Conservation (phyloP, 768 basidiomycete species). For the Hericium alpestre region DNA sequence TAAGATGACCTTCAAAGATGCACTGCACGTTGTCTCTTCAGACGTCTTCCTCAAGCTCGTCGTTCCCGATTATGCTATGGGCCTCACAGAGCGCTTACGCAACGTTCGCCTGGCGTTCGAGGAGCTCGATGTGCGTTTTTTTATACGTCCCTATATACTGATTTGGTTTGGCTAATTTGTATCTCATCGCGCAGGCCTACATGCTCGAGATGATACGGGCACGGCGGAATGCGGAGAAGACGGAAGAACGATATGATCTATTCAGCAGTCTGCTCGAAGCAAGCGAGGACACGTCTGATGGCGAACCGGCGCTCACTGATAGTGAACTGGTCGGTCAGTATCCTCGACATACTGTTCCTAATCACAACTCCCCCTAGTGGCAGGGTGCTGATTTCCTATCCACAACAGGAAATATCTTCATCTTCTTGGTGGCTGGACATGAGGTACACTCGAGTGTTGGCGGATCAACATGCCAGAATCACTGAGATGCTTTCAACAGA, state of each 20-base stretch:
- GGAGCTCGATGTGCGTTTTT: slow-evolving; percentile 29
- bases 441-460: slow-evolving; percentile 12
- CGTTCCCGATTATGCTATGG: slow-evolving; percentile 30
- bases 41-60: slow-evolving; percentile 28
- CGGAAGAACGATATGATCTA: background rate
- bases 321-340: background rate
- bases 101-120: slow-evolving; percentile 27
- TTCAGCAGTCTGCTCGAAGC: background rate
- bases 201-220: background rate
- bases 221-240: background rate
- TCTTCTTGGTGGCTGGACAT: slow-evolving; percentile 27
- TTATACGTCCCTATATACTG: background rate
- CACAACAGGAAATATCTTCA: slow-evolving; percentile 17
- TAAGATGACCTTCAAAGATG: slow-evolving; percentile 36
- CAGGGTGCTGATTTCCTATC: background rate
- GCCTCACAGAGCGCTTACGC: slow-evolving; percentile 24
- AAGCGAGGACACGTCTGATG: background rate
- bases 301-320: background rate
- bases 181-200: background rate
- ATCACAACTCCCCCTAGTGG: background rate
- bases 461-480: background rate
- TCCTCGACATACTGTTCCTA: background rate
- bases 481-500: slow-evolving; percentile 14
- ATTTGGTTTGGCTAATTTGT: no score
- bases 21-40: slow-evolving; percentile 33